A percentile compares a stretch with the other conserved stretches of the same genome.
Conservation (phyloP, 2,329 filamentous ascomycete species). For the Pseudogymnoascus sp. region DNA sequence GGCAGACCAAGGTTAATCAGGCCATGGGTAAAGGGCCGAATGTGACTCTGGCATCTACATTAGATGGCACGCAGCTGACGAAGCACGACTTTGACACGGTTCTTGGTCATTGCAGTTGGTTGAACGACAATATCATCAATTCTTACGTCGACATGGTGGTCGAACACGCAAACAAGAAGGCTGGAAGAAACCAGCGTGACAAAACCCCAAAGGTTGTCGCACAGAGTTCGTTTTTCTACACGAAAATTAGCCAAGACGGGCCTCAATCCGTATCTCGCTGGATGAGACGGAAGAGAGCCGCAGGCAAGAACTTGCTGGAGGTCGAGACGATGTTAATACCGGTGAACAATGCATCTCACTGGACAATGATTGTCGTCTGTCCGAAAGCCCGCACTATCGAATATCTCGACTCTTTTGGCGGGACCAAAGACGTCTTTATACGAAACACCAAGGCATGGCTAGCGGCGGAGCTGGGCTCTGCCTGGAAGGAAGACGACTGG, state of each 20-base stretch:
- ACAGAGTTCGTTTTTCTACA: slow-evolving; percentile 61
- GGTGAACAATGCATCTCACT: slow-evolving; percentile 57
- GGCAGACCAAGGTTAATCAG: not conserved
- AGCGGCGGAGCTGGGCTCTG: slow-evolving; percentile 46
- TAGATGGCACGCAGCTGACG: not conserved
- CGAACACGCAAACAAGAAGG: slow-evolving; percentile 48
- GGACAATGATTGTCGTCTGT: slow-evolving; percentile 64
- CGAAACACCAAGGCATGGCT: slow-evolving; percentile 48
- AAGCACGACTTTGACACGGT: not conserved
- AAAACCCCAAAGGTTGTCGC: slow-evolving; percentile 53
- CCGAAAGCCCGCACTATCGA: slow-evolving; percentile 54
- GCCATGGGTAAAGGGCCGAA: not conserved
- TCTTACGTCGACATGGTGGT: slow-evolving; percentile 56
- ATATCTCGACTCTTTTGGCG: slow-evolving; percentile 62
- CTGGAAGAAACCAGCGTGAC: slow-evolving; percentile 40
- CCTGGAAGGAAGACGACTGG: slow-evolving; percentile 56
- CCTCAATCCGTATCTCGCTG: slow-evolving; percentile 45
- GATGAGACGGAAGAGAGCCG: slow-evolving; percentile 50
- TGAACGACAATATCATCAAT: slow-evolving; percentile 73
- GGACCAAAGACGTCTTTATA: slow-evolving; percentile 33
- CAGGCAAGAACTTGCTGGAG: slow-evolving; percentile 54
- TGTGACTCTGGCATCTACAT: not conserved
- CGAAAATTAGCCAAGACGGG: slow-evolving; percentile 42
- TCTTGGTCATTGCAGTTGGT: slow-evolving; percentile 34
- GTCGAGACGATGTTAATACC: slow-evolving; percentile 64